Evolutionary conservation across 768 basidiomycete genomes (phyloP).

Genomic region (Ramaria sp.): DNA sequence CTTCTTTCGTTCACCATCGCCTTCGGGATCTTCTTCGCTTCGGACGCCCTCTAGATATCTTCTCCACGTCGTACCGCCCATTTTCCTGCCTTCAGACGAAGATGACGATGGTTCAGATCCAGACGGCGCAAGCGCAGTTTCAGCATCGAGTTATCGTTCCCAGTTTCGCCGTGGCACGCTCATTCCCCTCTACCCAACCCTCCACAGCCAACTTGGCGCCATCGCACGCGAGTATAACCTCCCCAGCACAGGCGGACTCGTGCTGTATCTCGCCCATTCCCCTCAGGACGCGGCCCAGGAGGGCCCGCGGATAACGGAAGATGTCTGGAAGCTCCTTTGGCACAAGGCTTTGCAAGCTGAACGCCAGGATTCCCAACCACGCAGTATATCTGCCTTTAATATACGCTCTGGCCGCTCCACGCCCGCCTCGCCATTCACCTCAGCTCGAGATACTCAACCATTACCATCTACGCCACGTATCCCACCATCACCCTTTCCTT

Average conservation of each 20-base stretch:
- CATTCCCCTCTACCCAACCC: slow-evolving; percentile 72
- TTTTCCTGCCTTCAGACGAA: slow-evolving; percentile 45
- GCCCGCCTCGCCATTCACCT: slow-evolving; percentile 6
- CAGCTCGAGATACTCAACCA: background rate
- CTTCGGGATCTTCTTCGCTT: slow-evolving; percentile 30
- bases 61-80: slow-evolving; percentile 76
- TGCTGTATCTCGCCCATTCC: slow-evolving; percentile 65
- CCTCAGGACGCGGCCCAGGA: slow-evolving; percentile 22
- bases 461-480: background rate
- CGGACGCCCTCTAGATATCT: slow-evolving; percentile 42
- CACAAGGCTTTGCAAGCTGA: slow-evolving; percentile 56
- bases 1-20: slow-evolving; percentile 35
- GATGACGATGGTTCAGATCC: slow-evolving; percentile 30
- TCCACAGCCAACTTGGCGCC: slow-evolving; percentile 73
- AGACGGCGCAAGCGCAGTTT: slow-evolving; percentile 29
- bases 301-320: slow-evolving; percentile 78
- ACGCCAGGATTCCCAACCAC: slow-evolving; percentile 24
- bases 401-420: slow-evolving; percentile 9
- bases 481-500: slow-evolving; percentile 8
- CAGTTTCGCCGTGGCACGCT: slow-evolving; percentile 80
- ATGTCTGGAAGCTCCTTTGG: slow-evolving; percentile 87
- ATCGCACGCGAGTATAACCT: slow-evolving; percentile 92
- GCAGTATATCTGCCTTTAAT: background rate
- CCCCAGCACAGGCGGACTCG: slow-evolving; percentile 73
- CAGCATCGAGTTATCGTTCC: slow-evolving; percentile 65